These are phyloP conservation scores for Stylonectria norvegica DNA, from an alignment of 2,329 filamentous ascomycete genomes.

Conservation along the genomic window DNA sequence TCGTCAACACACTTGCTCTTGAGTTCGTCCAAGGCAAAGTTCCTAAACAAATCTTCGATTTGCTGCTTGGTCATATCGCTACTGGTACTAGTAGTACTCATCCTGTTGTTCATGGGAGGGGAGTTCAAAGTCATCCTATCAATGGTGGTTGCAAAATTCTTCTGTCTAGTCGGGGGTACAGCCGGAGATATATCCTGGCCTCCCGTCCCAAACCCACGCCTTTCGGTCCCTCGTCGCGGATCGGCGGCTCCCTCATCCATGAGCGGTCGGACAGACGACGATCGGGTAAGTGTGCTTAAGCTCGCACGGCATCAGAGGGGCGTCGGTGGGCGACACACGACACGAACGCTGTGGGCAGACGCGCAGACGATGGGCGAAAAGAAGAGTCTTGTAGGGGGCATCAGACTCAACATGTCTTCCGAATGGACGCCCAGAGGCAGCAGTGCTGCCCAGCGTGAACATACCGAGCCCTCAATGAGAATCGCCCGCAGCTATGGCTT, in stretches of 20 bases:
- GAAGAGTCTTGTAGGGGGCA: no score
- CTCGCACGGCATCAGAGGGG: background rate
- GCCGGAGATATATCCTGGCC: background rate
- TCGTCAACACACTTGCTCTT: conserved; percentile 25
- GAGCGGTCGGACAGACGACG: background rate
- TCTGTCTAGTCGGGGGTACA: no score
- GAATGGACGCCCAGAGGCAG: background rate
- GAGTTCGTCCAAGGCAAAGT: conserved; percentile 26
- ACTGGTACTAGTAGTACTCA: conserved; percentile 7
- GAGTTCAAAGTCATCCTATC: no score
- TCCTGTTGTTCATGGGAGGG: conserved; percentile 15
- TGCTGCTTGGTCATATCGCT: conserved; percentile 26
- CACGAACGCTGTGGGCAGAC: background rate
- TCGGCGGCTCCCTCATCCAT: background rate
- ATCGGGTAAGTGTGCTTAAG: background rate
- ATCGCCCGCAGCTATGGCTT: background rate
- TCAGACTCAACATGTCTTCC: no score
- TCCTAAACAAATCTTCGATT: conserved; percentile 22
- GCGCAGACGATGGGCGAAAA: background rate
- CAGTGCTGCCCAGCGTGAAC: background rate
- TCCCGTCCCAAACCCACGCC: background rate
- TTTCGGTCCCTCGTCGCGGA: background rate
- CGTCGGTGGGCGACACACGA: background rate
- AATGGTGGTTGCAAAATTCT: no score
- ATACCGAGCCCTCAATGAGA: background rate